These are phyloP conservation scores for Aureobasidium sp. DNA, from an alignment of 2,329 filamentous ascomycete genomes.

Conservation along the genomic window DNA sequence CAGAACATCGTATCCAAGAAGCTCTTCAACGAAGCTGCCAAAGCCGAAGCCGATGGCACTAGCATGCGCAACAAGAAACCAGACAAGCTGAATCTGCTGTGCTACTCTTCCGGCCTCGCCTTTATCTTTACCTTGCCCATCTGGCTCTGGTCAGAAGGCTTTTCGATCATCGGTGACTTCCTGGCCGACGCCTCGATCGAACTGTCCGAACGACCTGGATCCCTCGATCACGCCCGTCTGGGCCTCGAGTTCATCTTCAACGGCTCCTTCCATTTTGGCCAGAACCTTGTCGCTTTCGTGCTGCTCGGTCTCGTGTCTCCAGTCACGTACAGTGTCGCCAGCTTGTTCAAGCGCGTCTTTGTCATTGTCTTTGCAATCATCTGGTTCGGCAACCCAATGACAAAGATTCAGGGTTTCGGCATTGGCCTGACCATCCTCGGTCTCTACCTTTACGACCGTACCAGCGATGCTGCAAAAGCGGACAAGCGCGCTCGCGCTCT, in stretches of 20 bases:
- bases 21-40: slow-evolving; percentile 89
- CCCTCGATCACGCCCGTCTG: slow-evolving; percentile 56
- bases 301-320: slow-evolving; percentile 89
- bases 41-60: slow-evolving; percentile 68
- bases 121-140: slow-evolving; percentile 83
- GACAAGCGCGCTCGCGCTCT: slow-evolving; percentile 65
- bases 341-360: slow-evolving; percentile 92
- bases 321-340: slow-evolving; percentile 94
- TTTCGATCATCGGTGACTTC: slow-evolving; percentile 69
- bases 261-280: slow-evolving; percentile 89
- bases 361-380: slow-evolving; percentile 91
- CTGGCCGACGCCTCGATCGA: slow-evolving; percentile 73
- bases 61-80: slow-evolving; percentile 65
- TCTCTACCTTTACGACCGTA: slow-evolving; percentile 91
- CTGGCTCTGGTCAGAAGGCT: slow-evolving; percentile 88
- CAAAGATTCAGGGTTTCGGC: slow-evolving; percentile 70
- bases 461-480: slow-evolving; percentile 78
- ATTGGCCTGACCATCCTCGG: slow-evolving; percentile 87
- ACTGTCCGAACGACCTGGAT: slow-evolving; percentile 68
- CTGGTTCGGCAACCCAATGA: slow-evolving; percentile 92
- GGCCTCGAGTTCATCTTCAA: slow-evolving; percentile 92
- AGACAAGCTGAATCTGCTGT: slow-evolving; percentile 93
- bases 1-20: slow-evolving; percentile 99
- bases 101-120: slow-evolving; percentile 91
- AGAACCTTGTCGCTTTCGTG: slow-evolving; percentile 92